Conservation (phyloP, 78 protist genomes). For the Guillardia theta region DNA sequence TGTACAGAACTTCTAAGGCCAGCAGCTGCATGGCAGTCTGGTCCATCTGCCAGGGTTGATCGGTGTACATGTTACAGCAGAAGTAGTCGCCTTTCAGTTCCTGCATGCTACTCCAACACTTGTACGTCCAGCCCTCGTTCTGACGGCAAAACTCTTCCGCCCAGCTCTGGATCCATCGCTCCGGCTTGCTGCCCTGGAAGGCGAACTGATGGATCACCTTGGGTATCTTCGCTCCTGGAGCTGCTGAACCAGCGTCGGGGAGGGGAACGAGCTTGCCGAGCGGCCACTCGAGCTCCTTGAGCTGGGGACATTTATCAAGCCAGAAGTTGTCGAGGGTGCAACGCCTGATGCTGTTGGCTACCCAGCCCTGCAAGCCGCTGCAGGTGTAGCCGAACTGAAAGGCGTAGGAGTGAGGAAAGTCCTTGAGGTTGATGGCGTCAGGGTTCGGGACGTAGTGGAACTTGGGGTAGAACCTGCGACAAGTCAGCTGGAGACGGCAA, state of each 20-base stretch:
- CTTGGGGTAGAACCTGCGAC: slow-evolving; percentile 34
- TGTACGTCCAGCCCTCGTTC: slow-evolving; percentile 8
- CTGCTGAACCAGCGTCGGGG: not conserved
- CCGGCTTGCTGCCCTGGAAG: slow-evolving; percentile 6
- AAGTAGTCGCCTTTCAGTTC: slow-evolving; percentile 35
- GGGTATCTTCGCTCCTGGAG: not conserved
- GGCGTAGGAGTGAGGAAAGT: slow-evolving; percentile 24
- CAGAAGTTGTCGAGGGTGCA: not conserved
- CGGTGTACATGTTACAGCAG: not conserved
- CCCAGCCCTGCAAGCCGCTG: not conserved
- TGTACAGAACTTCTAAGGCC: not conserved
- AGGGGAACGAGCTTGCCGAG: not conserved
- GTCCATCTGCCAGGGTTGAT: slow-evolving; percentile 34
- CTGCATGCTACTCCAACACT: not conserved
- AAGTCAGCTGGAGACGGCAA: not conserved
- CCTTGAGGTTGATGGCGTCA: slow-evolving; percentile 21
- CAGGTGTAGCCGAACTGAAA: slow-evolving; percentile 26
- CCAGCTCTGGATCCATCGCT: slow-evolving; percentile 3
- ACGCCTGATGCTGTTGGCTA: not conserved
- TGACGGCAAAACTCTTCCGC: not conserved
- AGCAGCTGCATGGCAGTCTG: not conserved
- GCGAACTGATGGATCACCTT: slow-evolving; percentile 28
- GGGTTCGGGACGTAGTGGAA: slow-evolving; percentile 39
- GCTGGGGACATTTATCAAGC: slow-evolving; percentile 30
- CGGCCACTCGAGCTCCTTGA: not conserved